phyloP scores from a whole-genome alignment of 305 asterid species.

The Plantago coronopus region DNA sequence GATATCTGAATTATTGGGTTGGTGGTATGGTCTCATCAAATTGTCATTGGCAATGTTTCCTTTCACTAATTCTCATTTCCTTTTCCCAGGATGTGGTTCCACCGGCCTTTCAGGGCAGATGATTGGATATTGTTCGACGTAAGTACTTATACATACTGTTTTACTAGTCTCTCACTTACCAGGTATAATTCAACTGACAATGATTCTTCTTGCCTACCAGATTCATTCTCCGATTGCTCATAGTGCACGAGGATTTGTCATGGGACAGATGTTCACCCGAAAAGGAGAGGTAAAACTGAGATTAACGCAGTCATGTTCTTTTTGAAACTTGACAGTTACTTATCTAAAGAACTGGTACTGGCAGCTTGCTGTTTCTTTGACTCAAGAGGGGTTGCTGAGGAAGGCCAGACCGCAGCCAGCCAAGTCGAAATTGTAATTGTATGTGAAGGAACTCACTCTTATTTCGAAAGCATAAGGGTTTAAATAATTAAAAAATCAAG shows the following conservation, averaged over 20 bases:
- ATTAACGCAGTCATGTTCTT: background rate
- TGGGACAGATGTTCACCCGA: slow-evolving; percentile 71
- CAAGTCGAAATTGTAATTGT: too few relatives aligned
- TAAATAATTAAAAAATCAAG: too few relatives aligned
- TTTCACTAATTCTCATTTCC: too few relatives aligned
- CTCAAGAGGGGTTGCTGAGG: slow-evolving; percentile 50
- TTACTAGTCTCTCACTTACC: background rate
- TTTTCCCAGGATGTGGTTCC: slow-evolving; percentile 92
- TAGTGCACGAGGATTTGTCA: slow-evolving; percentile 79
- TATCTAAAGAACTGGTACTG: slow-evolving; percentile 11
- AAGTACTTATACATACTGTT: slow-evolving; percentile 27
- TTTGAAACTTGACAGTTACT: background rate
- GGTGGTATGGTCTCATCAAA: background rate
- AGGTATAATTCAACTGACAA: slow-evolving; percentile 12
- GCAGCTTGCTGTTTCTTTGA: slow-evolving; percentile 73
- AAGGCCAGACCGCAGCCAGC: too few relatives aligned
- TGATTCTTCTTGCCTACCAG: slow-evolving; percentile 31
- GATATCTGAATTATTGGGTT: slow-evolving; percentile 2
- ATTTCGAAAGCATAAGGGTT: too few relatives aligned
- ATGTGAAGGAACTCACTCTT: too few relatives aligned
- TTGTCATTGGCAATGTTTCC: too few relatives aligned
- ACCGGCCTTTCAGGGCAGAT: slow-evolving; percentile 81
- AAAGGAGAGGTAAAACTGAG: slow-evolving; percentile 67
- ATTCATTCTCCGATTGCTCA: slow-evolving; percentile 72
- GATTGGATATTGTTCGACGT: slow-evolving; percentile 96